phyloP scores from a whole-genome alignment of 2,329 filamentous ascomycete genomes.

The Botrytis tulipae region DNA sequence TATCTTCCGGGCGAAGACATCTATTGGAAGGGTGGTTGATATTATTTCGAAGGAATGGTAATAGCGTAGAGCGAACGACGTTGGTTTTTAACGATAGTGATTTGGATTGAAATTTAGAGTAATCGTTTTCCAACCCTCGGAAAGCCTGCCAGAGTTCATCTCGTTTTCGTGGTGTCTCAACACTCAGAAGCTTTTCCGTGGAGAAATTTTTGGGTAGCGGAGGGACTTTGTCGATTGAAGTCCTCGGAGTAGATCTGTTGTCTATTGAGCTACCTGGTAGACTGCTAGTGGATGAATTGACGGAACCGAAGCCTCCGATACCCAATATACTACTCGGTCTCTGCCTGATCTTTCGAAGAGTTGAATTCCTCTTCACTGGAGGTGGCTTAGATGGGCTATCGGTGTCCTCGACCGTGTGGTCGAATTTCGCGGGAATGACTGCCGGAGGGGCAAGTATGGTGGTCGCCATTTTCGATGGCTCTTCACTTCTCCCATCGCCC shows the following conservation, averaged over 20 bases:
- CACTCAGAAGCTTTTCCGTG: conserved; percentile 38
- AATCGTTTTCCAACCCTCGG: conserved; percentile 65
- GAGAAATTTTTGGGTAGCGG: conserved; percentile 45
- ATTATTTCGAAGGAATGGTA: conserved; percentile 65
- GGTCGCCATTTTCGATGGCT: conserved; percentile 26
- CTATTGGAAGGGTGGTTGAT: conserved; percentile 57
- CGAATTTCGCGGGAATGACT: conserved; percentile 28
- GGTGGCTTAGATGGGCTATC: conserved; percentile 29
- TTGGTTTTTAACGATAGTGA: conserved; percentile 67
- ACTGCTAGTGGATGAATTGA: conserved; percentile 39
- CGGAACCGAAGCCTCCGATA: conserved; percentile 33
- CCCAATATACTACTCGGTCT: conserved; percentile 36
- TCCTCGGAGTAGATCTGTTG: conserved; percentile 43
- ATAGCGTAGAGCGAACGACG: conserved; percentile 60
- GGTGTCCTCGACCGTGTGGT: conserved; percentile 25
- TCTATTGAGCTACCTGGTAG: conserved; percentile 47
- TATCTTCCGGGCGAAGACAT: conserved; percentile 62
- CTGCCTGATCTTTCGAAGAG: conserved; percentile 33
- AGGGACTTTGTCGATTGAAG: conserved; percentile 47
- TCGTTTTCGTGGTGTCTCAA: conserved; percentile 51
- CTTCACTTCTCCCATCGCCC: conserved; percentile 24
- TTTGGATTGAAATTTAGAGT: conserved; percentile 67
- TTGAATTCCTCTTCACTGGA: conserved; percentile 23
- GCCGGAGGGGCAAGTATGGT: conserved; percentile 26
- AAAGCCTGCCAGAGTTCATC: conserved; percentile 71